Evolutionary conservation across 2,329 filamentous ascomycete species (phyloP).

Genomic region (Paecilomyces fulvus): DNA sequence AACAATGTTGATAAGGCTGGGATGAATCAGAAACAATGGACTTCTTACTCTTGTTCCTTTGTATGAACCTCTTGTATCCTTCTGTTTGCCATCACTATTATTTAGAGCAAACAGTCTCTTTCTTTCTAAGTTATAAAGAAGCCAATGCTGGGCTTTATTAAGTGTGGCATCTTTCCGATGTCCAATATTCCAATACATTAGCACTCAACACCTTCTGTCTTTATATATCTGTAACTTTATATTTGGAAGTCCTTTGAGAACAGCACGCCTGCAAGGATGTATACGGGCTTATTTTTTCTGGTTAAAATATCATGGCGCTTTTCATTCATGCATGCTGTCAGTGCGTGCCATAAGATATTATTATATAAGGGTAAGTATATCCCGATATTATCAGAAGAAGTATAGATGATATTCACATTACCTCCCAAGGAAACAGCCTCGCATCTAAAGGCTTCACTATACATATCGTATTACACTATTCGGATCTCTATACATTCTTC

Average conservation of each 20-base stretch:
- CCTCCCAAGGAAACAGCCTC: background rate
- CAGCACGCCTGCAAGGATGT: too few species aligned
- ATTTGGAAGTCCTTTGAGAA: too few species aligned
- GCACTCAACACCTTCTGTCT: too few species aligned
- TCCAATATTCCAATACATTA: too few species aligned
- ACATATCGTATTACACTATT: background rate
- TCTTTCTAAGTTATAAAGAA: background rate
- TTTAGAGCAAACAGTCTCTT: background rate
- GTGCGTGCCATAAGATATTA: background rate
- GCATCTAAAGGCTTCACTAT: background rate
- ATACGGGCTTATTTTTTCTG: background rate
- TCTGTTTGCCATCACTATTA: background rate
- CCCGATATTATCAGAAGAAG: background rate
- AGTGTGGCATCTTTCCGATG: too few species aligned
- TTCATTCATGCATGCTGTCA: background rate
- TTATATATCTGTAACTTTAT: too few species aligned
- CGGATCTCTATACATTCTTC: too few species aligned
- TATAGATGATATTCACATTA: background rate
- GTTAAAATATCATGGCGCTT: background rate
- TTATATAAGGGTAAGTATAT: background rate
- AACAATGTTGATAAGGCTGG: background rate
- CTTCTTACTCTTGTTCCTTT: background rate
- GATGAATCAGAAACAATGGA: background rate
- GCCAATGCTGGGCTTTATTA: too few species aligned
- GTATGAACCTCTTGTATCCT: background rate